Evolutionary conservation across 2,329 filamentous ascomycete genomes (phyloP), one percentile per base, ranked within the genome.

Genomic region (Colletotrichum sp.): DNA sequence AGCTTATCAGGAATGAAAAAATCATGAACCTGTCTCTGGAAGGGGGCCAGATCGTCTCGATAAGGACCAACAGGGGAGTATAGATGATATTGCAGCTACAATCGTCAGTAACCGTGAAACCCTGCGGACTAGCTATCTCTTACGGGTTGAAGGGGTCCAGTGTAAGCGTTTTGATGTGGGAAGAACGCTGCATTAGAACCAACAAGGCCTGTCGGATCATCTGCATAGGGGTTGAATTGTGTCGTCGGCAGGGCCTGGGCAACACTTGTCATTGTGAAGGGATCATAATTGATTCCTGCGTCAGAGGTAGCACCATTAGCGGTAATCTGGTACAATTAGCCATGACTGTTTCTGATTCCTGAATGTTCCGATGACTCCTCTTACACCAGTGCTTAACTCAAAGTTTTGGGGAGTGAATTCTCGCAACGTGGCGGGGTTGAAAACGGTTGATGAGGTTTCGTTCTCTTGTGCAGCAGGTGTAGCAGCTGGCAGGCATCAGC

Each of bases 1-100:
- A 98, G 85, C 75, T 95, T 93, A 80, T 98, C 96, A 1, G 95
- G 92, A 56, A 98, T 91, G 84, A 99, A 99, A 78, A 98, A 95
- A 81, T 98, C 96, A 81, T 97, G 95, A 3, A 95, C 93, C 73
- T 94, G 93, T 75, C 95, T 92, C 82, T 99, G 96, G 81, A 98
- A 98, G 4, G 94, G 92, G 78, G 94, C 89, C 34, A 98, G 88
- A 77, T 95, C 95, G 77, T 96, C 94, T 76, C 93, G 91, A 82
- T 96, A 91, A n/a, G 95, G 93, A 8, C 95, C 95, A 72, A 96
- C 91, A 1, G 96, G 96, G 36, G 95, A 95, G 84, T 99, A 99
- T 15, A 98, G 90, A 83, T 99, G 97, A 83, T 98, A 98, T 87
- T 96, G 94, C 8, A 96, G 90, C 92, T 94, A 76, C n/a, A 32